Evolutionary conservation across 768 basidiomycete species (phyloP), one percentile per base, ranked within the genome.

Genomic region (Termitomyces eurrhizus): DNA sequence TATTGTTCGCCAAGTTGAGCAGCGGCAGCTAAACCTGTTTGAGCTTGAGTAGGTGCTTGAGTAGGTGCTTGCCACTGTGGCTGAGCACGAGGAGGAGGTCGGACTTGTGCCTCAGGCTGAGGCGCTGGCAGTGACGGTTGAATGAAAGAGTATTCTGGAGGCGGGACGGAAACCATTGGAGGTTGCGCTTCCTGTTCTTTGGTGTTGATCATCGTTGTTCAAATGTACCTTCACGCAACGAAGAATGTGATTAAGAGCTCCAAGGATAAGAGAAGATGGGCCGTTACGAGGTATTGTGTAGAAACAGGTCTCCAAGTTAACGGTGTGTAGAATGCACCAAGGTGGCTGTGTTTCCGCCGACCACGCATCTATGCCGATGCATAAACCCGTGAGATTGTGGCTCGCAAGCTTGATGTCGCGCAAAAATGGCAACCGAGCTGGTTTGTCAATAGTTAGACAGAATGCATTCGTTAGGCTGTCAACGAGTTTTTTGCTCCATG

Each of bases 1-100:
- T 62, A 66, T 42, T 57, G 63, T 21, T 64, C 63, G 39, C 65
- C 65, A 6, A 66, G 36, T 44, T 64, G 48, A 29, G 57, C 61
- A 8, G 36, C 48, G 33, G 63, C 36, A 35, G 46, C 24, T 57
- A 48, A 37, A 14, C 33, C 16, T 46, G 45, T 35, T 37, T 21
- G 33, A 7, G 29, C 36, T 4, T 35, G 65, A 21, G 46, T 36
- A 13, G 54, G 50, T 29, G 29, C 36, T 4, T 35, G 65, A 21
- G 46, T 36, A 13, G 54, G 50, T 29, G 59, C 24, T 36, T 24
- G 54, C 24, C 14, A 44, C 9, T 59, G 49, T 3, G 35, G 33
- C 13, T 36, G 51, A 37, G 55, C 18, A 18, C 16, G 37, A 33
- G 26, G 37, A 26, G 37, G 3, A 29, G 16, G 1, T 26, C 14